Evolutionary conservation across 2,329 filamentous ascomycete species (phyloP).

Genomic region (Colletotrichum lentis): DNA sequence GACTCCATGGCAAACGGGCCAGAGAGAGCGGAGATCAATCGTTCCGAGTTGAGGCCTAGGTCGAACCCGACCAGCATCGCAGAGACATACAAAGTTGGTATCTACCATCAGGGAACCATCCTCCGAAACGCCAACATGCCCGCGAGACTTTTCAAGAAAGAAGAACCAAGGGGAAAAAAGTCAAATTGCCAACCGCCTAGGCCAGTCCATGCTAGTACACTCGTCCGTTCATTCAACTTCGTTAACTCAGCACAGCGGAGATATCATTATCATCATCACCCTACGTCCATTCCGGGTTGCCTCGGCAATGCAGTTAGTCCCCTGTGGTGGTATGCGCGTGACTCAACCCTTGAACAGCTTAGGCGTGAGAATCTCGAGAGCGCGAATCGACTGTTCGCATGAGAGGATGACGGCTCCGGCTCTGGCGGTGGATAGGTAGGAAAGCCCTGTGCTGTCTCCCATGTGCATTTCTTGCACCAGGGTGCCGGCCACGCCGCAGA

Average conservation of each 20-base stretch:
- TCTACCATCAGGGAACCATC: slow-evolving; percentile 35
- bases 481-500: slow-evolving; percentile 88
- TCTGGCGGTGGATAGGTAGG: slow-evolving; percentile 86
- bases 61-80: slow-evolving; percentile 4
- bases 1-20: not conserved
- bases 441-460: slow-evolving; percentile 74
- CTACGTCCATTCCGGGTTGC: not conserved
- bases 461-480: slow-evolving; percentile 76
- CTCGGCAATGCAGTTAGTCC: not conserved
- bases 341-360: slow-evolving; percentile 51
- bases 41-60: slow-evolving; percentile 12
- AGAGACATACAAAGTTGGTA: slow-evolving; percentile 36
- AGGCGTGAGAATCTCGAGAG: slow-evolving; percentile 72
- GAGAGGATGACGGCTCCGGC: slow-evolving; percentile 90
- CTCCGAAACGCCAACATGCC: slow-evolving; percentile 32
- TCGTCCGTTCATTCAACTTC: slow-evolving; percentile 29
- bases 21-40: slow-evolving; percentile 6
- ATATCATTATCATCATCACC: not conserved
- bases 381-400: slow-evolving; percentile 75
- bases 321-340: not conserved
- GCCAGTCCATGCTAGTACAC: slow-evolving; percentile 30
- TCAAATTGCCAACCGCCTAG: slow-evolving; percentile 33
- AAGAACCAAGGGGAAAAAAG: not conserved
- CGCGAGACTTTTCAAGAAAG: slow-evolving; percentile 12
- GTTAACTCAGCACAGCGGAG: slow-evolving; percentile 7